Base-by-base conservation (phyloP, 208 protist genomes). In the Trypanosoma mega region DNA sequence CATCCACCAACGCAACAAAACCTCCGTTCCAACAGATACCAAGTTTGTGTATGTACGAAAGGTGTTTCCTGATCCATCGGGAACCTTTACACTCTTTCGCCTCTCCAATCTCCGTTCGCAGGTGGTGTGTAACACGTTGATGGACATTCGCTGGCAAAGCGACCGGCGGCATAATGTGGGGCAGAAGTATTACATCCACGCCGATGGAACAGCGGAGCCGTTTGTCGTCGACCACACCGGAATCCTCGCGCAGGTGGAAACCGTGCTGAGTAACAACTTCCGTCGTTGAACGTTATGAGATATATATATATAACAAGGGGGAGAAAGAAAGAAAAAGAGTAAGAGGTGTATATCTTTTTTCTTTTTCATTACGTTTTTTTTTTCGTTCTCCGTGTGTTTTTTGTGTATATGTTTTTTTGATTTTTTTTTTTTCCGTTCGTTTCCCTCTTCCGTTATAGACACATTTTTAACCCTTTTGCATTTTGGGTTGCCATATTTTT, bases 141-240 rank as follows among this genome's bases (percentile, higher is more conserved):
- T 92, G 14, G 88, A 94, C 63, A 92, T 94, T 53, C 88, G 88
- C 49, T 94, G 88, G 85, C 88, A 94, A 72, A 92, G 85, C 43
- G 88, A 94, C 64, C 80, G 82, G 23, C 72, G 75, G 5, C 77
- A 90, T 62, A 89, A 94, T 68, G 80, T 94, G 26, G 88, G 85
- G 18, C 82, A 89, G 56, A 91, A 88, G 63, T 94, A 94, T 55
- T 94, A 94, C 74, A 78, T 94, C 30, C 76, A 90, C 56, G 68
- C 82, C 0, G 80, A 92, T 49, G 88, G 88, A 21, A 76, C 74
- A 9, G 73, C 82, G 6, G 85, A 92, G 66, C 88, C 88, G 8
- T 94, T 94, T 72, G 68, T 87, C 14, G 76, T 85, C 11, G 88
- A 94, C 59, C 72, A 85, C 26, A 90, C 88, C 1, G 88, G 85